Conservation (phyloP, 768 basidiomycete species). For the Leccinum barrowsii region DNA sequence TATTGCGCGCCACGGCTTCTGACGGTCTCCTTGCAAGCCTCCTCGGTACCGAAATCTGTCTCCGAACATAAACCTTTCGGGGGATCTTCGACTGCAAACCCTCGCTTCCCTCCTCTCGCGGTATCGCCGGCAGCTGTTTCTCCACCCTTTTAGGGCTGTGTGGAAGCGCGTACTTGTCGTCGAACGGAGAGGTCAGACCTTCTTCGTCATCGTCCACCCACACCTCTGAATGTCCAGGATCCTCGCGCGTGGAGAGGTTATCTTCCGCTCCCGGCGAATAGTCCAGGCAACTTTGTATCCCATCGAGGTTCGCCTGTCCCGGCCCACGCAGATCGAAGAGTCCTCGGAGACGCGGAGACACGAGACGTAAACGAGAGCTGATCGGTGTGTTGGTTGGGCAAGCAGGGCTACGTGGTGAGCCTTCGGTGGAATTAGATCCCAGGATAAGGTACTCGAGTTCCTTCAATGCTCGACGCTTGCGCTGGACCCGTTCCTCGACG, state of each 20-base stretch:
- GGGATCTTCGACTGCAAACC: constrained; percentile 20
- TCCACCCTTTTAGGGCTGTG: constrained; percentile 5
- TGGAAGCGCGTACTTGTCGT: constrained; percentile 18
- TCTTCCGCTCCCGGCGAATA: constrained; percentile 19
- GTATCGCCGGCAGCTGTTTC: constrained; percentile 16
- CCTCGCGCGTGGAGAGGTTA: constrained; percentile 6
- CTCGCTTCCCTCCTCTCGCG: not conserved
- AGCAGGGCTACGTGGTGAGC: constrained; percentile 14
- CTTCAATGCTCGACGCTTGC: constrained; percentile 20
- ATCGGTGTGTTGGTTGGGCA: constrained; percentile 25
- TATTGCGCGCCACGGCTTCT: constrained; percentile 1
- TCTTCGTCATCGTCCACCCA: constrained; percentile 29
- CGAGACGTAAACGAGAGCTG: constrained; percentile 7
- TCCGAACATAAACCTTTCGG: constrained; percentile 13
- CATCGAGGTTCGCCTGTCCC: constrained; percentile 20
- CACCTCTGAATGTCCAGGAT: constrained; percentile 9
- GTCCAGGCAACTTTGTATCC: constrained; percentile 23
- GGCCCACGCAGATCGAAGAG: constrained; percentile 30
- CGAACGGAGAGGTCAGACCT: constrained; percentile 23
- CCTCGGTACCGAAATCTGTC: constrained; percentile 16
- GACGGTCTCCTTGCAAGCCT: not conserved
- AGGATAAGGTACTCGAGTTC: constrained; percentile 23
- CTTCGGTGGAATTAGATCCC: constrained; percentile 7
- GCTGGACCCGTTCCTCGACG: constrained; percentile 22
- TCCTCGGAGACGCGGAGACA: constrained; percentile 30